These are phyloP conservation scores for Pelomyxa schiedti DNA, from an alignment of 78 protist genomes.

Conservation along the genomic window DNA sequence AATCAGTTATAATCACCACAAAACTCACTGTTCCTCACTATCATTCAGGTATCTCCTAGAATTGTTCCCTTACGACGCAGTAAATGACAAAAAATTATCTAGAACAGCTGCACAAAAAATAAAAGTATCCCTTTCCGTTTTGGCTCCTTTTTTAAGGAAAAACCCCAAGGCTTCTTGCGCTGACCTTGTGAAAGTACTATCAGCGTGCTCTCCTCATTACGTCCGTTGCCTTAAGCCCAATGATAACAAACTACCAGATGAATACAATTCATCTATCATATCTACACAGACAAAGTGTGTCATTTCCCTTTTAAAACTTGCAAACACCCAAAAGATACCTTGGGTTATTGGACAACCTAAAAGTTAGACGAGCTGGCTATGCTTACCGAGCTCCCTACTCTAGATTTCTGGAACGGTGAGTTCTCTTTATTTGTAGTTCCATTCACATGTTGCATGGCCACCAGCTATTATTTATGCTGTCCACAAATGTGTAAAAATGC, in stretches of 20 bases:
- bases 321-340: slow-evolving; percentile 67
- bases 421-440: no score
- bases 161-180: slow-evolving; percentile 29
- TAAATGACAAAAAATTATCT: not conserved
- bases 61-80: not conserved
- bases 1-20: no score
- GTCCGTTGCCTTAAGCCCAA: slow-evolving; percentile 77
- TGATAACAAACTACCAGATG: slow-evolving; percentile 37
- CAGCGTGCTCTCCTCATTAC: slow-evolving; percentile 47
- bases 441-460: not conserved
- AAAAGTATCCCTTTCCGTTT: no score
- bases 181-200: slow-evolving; percentile 56
- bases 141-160: no score
- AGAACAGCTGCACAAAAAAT: not conserved
- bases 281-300: no score
- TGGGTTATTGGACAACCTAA: slow-evolving; percentile 73
- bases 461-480: not conserved
- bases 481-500: not conserved
- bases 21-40: not conserved
- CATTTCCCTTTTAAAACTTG: no score
- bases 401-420: slow-evolving; percentile 64
- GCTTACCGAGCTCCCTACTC: slow-evolving; percentile 72
- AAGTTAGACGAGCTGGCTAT: slow-evolving; percentile 80
- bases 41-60: no score
- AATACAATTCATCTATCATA: no score